phyloP scores from a whole-genome alignment of 2,329 filamentous ascomycete species.

The Aspergillus pseudoviridinutans region DNA sequence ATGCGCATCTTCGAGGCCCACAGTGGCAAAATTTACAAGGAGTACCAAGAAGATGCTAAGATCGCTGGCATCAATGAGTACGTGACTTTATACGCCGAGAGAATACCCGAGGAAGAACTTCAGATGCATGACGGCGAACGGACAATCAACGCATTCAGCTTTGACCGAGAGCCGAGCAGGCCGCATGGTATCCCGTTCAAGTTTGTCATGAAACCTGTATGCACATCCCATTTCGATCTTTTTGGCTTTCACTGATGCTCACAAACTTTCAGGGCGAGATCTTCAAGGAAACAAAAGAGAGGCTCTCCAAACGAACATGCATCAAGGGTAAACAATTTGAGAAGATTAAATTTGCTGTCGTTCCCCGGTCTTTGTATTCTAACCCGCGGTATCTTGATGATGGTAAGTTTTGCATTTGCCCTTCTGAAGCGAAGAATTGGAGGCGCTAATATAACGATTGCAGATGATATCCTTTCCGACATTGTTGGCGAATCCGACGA shows the following conservation, averaged over 20 bases:
- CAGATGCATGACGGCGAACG: conserved; percentile 61
- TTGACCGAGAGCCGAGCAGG: conserved; percentile 81
- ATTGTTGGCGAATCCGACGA: conserved; percentile 74
- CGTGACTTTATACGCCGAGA: conserved; percentile 74
- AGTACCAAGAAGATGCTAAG: conserved; percentile 64
- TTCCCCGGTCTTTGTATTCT: conserved; percentile 66
- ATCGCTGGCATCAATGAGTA: conserved; percentile 87
- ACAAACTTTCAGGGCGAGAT: conserved; percentile 61
- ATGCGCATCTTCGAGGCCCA: conserved; percentile 81
- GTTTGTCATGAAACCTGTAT: conserved; percentile 76
- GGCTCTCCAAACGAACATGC: conserved; percentile 86
- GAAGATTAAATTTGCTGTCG: conserved; percentile 92
- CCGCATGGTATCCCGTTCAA: conserved; percentile 87
- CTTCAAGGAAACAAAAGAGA: conserved; percentile 89
- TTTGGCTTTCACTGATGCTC: conserved; percentile 5
- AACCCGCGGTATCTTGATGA: conserved; percentile 81
- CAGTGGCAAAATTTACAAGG: conserved; percentile 77
- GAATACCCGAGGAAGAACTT: conserved; percentile 66
- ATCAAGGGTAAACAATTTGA: conserved; percentile 98
- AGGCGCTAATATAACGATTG: conserved; percentile 7
- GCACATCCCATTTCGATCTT: conserved; percentile 23
- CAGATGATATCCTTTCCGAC: conserved; percentile 46
- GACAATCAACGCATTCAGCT: conserved; percentile 81
- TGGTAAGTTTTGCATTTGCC: conserved; percentile 55
- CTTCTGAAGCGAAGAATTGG: background rate